These are phyloP conservation scores for Austroboletus novae-zelandiae DNA, from an alignment of 1,284 basidiomycete genomes.

Conservation along the genomic window DNA sequence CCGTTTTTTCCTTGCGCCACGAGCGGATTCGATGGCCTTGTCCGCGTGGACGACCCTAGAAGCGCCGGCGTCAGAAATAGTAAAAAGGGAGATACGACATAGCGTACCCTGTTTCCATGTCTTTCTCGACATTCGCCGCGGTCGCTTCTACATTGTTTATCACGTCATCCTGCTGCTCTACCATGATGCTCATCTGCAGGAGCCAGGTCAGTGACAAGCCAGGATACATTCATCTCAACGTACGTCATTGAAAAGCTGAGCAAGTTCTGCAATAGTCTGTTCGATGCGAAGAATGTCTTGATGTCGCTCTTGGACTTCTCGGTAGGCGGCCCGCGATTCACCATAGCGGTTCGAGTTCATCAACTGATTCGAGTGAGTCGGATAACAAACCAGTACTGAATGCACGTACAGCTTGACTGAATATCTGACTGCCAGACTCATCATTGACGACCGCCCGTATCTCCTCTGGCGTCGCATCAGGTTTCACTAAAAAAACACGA, in stretches of 20 bases:
- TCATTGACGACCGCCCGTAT: slow-evolving; percentile 85
- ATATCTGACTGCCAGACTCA: slow-evolving; percentile 85
- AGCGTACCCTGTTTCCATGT: slow-evolving; percentile 75
- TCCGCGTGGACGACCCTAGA: slow-evolving; percentile 75
- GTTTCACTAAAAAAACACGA: slow-evolving; percentile 69
- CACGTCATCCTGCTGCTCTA: slow-evolving; percentile 90
- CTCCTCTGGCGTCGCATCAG: slow-evolving; percentile 91
- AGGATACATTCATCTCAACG: slow-evolving; percentile 22
- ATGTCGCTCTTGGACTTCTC: slow-evolving; percentile 95
- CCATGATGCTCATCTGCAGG: slow-evolving; percentile 79
- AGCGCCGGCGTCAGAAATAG: slow-evolving; percentile 8
- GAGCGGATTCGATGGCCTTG: slow-evolving; percentile 86
- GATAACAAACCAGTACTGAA: not conserved
- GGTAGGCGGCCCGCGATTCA: slow-evolving; percentile 87
- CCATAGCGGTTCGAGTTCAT: slow-evolving; percentile 90
- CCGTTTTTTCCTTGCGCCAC: slow-evolving; percentile 87
- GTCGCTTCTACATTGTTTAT: slow-evolving; percentile 79
- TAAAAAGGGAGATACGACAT: not conserved
- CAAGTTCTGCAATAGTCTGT: slow-evolving; percentile 87
- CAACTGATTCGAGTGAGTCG: slow-evolving; percentile 47
- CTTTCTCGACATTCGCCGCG: slow-evolving; percentile 71
- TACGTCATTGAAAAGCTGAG: slow-evolving; percentile 93
- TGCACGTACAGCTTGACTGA: slow-evolving; percentile 84
- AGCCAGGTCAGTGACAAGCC: slow-evolving; percentile 2
- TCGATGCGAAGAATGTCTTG: slow-evolving; percentile 96